A percentile compares a stretch with the other conserved stretches of the same genome.
Conservation (phyloP, 495 filamentous ascomycete species). For the Aspergillus cavernicola region DNA sequence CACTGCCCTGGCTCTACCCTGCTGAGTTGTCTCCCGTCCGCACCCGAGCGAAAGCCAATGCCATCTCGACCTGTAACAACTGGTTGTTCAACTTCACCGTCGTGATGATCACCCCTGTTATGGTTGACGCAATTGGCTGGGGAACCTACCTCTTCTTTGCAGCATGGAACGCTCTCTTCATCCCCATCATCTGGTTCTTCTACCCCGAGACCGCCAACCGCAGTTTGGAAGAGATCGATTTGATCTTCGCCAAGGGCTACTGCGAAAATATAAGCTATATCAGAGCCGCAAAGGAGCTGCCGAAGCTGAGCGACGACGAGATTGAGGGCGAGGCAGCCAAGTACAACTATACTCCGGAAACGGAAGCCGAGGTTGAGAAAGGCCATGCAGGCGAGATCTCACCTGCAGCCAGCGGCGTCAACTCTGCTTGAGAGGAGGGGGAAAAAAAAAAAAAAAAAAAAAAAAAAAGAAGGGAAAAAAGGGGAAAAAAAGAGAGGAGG, state of each 20-base stretch:
- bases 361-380: conserved; percentile 30
- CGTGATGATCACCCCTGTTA: conserved; percentile 77
- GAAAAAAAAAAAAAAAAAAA: conserved; percentile 5
- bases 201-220: conserved; percentile 71
- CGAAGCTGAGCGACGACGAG: conserved; percentile 58
- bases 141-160: conserved; percentile 80
- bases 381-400: conserved; percentile 8
- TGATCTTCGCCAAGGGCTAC: conserved; percentile 77
- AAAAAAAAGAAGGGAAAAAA: conserved; percentile 4
- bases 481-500: neutral
- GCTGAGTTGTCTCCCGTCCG: conserved; percentile 74
- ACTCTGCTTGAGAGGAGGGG: no score
- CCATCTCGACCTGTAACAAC: conserved; percentile 70
- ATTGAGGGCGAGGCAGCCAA: conserved; percentile 58
- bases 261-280: conserved; percentile 74
- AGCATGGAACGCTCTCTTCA: conserved; percentile 62
- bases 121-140: conserved; percentile 66
- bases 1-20: conserved; percentile 54
- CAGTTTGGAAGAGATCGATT: conserved; percentile 75
- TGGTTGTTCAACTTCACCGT: conserved; percentile 81
- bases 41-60: conserved; percentile 72
- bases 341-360: conserved; percentile 51
- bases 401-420: conserved; percentile 14
- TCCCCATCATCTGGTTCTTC: conserved; percentile 73
- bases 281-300: conserved; percentile 63